A percentile compares a stretch with the other conserved stretches of the same genome.
phyloP scores from a whole-genome alignment of 805 yeast genomes.

The Ogataea wickerhamii region DNA sequence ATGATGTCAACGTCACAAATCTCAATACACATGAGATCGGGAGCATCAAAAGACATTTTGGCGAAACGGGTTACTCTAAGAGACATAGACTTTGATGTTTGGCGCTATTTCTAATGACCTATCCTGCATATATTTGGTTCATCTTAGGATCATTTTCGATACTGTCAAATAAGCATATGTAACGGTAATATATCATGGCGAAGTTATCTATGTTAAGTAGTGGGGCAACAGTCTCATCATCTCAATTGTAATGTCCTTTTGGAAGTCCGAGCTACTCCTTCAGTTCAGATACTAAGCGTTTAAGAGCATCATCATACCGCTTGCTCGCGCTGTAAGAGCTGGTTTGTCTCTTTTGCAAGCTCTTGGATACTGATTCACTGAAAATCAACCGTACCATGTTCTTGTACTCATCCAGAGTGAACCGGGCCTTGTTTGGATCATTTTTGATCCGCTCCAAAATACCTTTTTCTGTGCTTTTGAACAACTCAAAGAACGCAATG shows the following conservation, averaged over 20 bases:
- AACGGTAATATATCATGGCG: background rate
- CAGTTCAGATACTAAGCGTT: conserved; percentile 16
- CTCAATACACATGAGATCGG: background rate
- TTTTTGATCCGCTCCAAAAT: conserved; percentile 39
- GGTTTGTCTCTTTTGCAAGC: conserved; percentile 17
- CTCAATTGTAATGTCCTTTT: background rate
- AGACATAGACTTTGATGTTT: conserved; percentile 1
- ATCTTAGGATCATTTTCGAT: background rate
- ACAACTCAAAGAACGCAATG: conserved; percentile 52
- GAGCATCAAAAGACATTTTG: conserved; percentile 1
- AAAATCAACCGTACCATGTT: conserved; percentile 53
- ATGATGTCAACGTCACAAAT: background rate
- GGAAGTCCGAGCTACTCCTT: background rate
- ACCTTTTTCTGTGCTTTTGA: conserved; percentile 46
- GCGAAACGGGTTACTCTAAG: background rate
- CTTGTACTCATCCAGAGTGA: conserved; percentile 42
- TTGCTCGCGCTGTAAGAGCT: conserved; percentile 25
- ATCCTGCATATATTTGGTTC: background rate
- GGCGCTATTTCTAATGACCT: background rate
- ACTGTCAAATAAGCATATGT: background rate
- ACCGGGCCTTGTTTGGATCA: conserved; percentile 19
- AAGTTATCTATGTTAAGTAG: no score
- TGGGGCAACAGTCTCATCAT: no score
- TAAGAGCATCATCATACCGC: conserved; percentile 23
- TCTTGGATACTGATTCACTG: conserved; percentile 33